Percentiles rank a stretch among this genome's conserved stretches.
Conservation (phyloP, 148 eudicot species). For the Rhododendron williamsianum region DNA sequence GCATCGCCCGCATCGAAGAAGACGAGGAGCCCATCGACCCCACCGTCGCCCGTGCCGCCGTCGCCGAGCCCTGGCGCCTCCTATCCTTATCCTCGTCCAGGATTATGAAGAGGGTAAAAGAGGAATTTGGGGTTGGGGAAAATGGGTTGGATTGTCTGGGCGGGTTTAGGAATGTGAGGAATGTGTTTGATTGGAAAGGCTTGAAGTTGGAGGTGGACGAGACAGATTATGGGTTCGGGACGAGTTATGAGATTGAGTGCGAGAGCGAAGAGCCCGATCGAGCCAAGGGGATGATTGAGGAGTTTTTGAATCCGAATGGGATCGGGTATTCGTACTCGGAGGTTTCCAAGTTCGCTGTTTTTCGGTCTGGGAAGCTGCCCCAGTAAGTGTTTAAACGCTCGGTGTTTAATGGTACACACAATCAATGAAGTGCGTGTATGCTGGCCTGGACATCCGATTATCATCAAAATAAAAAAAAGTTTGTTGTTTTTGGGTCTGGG, state of each 20-base stretch:
- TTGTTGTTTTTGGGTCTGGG: conserved; percentile 46
- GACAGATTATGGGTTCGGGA: conserved; percentile 49
- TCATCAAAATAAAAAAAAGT: conserved; percentile 6
- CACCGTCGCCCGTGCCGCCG: conserved; percentile 37
- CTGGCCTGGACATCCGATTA: background rate
- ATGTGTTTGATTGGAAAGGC: conserved; percentile 51
- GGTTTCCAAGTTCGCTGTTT: conserved; percentile 42
- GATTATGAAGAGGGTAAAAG: conserved; percentile 33
- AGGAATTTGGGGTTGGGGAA: conserved; percentile 27
- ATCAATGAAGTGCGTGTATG: too few relatives aligned
- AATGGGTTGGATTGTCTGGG: conserved; percentile 46
- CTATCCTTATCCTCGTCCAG: conserved; percentile 15
- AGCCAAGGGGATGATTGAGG: conserved; percentile 50
- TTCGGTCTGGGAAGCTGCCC: conserved; percentile 48
- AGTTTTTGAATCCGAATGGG: conserved; percentile 37
- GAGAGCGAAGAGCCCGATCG: conserved; percentile 42
- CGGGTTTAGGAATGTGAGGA: conserved; percentile 68
- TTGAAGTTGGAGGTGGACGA: conserved; percentile 59
- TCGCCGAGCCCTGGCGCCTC: conserved; percentile 42
- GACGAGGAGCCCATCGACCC: conserved; percentile 56
- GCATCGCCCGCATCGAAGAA: conserved; percentile 52
- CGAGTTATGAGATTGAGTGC: conserved; percentile 54
- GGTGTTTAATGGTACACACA: background rate
- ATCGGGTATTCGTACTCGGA: conserved; percentile 43
- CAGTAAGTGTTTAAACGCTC: background rate